These are phyloP conservation scores for Ganoderma boninense DNA, from an alignment of 1,284 basidiomycete species.

Conservation along the genomic window DNA sequence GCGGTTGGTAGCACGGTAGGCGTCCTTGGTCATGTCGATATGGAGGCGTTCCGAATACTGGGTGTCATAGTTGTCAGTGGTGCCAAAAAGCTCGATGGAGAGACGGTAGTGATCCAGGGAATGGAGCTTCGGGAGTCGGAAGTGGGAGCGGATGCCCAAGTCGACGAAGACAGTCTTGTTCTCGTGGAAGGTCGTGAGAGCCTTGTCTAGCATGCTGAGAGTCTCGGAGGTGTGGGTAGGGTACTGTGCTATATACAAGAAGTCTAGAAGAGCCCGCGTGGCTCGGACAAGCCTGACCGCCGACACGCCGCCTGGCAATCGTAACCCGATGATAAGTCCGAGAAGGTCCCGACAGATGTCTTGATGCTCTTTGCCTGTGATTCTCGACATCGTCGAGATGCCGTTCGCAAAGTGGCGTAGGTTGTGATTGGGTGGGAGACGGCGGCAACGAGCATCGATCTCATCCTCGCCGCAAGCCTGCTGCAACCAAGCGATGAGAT, in stretches of 20 bases:
- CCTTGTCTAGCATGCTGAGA: constrained; percentile 33
- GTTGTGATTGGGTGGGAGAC: constrained; percentile 46
- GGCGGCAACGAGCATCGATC: constrained; percentile 39
- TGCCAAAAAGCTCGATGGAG: constrained; percentile 35
- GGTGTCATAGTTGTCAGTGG: constrained; percentile 40
- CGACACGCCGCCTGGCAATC: constrained; percentile 15
- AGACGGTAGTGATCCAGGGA: constrained; percentile 37
- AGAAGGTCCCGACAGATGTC: constrained; percentile 34
- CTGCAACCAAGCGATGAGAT: no score
- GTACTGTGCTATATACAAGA: constrained; percentile 40
- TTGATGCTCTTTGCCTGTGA: constrained; percentile 34
- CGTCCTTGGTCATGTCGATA: constrained; percentile 43
- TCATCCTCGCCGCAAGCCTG: no score
- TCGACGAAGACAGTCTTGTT: constrained; percentile 42
- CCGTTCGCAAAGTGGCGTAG: constrained; percentile 50
- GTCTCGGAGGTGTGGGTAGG: constrained; percentile 37
- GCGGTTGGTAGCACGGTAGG: constrained; percentile 43
- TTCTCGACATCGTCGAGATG: constrained; percentile 36
- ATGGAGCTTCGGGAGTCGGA: constrained; percentile 45
- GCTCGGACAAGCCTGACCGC: constrained; percentile 26
- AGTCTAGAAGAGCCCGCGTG: constrained; percentile 36
- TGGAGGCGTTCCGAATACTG: constrained; percentile 43
- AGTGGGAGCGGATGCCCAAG: constrained; percentile 36
- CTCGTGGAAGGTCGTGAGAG: constrained; percentile 40
- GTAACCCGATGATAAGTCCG: constrained; percentile 29